Conservation (phyloP, 441 rosid genomes). For the Viola pubescens region DNA sequence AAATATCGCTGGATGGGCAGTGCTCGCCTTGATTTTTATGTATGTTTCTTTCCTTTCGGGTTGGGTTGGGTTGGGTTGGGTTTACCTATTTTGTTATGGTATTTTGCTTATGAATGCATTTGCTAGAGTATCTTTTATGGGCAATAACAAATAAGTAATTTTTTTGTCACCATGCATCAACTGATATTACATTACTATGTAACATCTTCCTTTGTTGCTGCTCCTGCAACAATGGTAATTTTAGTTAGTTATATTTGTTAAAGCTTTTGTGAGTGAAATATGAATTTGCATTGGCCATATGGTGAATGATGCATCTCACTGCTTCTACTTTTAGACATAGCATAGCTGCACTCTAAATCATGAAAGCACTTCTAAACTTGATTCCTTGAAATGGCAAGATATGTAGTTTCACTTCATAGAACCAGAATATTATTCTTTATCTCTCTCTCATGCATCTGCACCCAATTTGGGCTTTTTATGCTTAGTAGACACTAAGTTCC, state of each 20-base stretch:
- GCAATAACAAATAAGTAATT: neutral
- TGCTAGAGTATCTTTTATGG: neutral
- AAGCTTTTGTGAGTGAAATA: no score
- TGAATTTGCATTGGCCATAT: no score
- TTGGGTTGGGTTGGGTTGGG: no score
- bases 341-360: neutral
- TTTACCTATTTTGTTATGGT: neutral
- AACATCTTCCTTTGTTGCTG: neutral
- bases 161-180: neutral
- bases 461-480: neutral
- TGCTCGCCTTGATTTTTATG: slow-evolving; percentile 74
- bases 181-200: neutral
- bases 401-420: no score
- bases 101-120: neutral
- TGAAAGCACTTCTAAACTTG: neutral
- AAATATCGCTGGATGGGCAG: slow-evolving; percentile 94
- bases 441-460: neutral
- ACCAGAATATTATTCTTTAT: no score
- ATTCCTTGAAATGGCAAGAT: neutral
- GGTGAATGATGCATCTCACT: no score
- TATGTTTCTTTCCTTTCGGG: slow-evolving; percentile 25
- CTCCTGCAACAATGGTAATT: no score
- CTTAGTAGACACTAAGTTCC: neutral
- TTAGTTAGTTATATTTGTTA: no score
- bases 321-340: no score